These are phyloP conservation scores for Ramaria rubella DNA, from an alignment of 768 basidiomycete species.

Conservation along the genomic window DNA sequence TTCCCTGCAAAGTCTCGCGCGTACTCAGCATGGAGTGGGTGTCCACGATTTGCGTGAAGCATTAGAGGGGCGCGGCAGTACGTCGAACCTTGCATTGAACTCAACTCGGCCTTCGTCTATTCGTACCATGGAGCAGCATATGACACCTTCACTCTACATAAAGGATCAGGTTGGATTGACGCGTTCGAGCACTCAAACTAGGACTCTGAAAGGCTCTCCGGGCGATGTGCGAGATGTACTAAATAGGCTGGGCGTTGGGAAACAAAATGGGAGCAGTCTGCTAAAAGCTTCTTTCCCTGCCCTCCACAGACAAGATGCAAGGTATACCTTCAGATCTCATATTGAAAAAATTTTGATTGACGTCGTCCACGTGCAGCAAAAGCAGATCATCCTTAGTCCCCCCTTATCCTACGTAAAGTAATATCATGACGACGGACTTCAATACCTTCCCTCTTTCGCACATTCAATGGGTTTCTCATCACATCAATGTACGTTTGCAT, in stretches of 20 bases:
- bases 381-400: constrained; percentile 60
- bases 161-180: constrained; percentile 6
- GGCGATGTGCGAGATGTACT: constrained; percentile 77
- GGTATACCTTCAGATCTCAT: constrained; percentile 22
- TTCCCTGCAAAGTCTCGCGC: constrained; percentile 76
- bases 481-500: neutral
- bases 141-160: neutral
- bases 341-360: neutral
- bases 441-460: constrained; percentile 15
- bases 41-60: constrained; percentile 87
- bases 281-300: constrained; percentile 69
- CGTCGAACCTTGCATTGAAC: constrained; percentile 69
- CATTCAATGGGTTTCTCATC: constrained; percentile 55
- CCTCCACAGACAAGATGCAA: constrained; percentile 39
- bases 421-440: constrained; percentile 45
- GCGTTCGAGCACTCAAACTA: constrained; percentile 9
- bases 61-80: constrained; percentile 75
- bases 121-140: constrained; percentile 47
- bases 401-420: constrained; percentile 77
- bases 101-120: constrained; percentile 49
- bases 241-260: constrained; percentile 78
- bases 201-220: constrained; percentile 26
- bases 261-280: constrained; percentile 50
- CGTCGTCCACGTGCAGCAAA: constrained; percentile 17
- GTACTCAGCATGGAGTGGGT: constrained; percentile 74